Evolutionary conservation across 2,329 filamentous ascomycete species (phyloP).

Genomic region (Hymenoscyphus infarciens): DNA sequence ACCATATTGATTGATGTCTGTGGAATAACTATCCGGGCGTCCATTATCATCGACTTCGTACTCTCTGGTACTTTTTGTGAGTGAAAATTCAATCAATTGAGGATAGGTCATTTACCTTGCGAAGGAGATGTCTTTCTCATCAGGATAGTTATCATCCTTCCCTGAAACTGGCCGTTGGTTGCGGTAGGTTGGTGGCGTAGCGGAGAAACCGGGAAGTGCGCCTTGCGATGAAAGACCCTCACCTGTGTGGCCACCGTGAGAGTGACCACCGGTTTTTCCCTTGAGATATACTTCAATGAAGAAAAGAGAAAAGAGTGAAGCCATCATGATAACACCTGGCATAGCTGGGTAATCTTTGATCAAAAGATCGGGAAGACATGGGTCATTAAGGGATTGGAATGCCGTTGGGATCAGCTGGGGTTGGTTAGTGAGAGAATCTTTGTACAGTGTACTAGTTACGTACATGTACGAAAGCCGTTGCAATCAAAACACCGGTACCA

Average conservation of each 20-base stretch:
- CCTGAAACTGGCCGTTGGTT: constrained; percentile 3
- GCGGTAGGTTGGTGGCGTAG: constrained; percentile 9
- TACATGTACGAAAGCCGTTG: constrained; percentile 73
- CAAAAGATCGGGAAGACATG: constrained; percentile 51
- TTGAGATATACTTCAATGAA: constrained; percentile 53
- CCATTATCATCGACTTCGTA: constrained; percentile 7
- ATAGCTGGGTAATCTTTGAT: constrained; percentile 44
- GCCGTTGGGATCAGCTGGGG: constrained; percentile 60
- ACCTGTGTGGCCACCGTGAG: constrained; percentile 19
- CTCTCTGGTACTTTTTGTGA: neutral
- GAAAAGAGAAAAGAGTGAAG: constrained; percentile 43
- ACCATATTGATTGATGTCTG: constrained; percentile 6
- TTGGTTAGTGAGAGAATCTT: constrained; percentile 20
- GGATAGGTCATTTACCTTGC: constrained; percentile 8
- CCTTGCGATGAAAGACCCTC: constrained; percentile 11
- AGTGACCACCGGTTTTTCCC: constrained; percentile 27
- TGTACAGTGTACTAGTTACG: neutral
- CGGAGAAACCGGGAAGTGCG: constrained; percentile 12
- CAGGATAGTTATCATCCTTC: constrained; percentile 13
- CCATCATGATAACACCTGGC: constrained; percentile 45
- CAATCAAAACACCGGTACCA: constrained; percentile 75
- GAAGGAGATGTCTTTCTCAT: constrained; percentile 14
- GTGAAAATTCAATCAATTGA: neutral
- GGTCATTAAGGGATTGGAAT: constrained; percentile 63
- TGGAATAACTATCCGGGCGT: neutral